These are phyloP conservation scores for Aphanocladium album DNA, from an alignment of 2,329 filamentous ascomycete genomes.

Conservation along the genomic window DNA sequence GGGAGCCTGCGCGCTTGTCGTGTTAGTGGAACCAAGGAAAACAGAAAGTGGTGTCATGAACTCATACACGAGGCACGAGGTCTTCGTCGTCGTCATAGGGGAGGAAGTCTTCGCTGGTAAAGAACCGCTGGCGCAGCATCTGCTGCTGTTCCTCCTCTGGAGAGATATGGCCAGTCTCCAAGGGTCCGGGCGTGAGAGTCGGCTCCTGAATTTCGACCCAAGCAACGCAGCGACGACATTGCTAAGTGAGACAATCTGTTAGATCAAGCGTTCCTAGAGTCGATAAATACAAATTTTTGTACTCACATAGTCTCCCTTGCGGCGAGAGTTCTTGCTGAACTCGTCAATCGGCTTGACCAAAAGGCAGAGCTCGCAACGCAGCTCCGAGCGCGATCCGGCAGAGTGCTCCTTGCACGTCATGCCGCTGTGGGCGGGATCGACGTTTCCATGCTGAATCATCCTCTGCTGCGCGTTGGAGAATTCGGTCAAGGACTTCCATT, in stretches of 20 bases:
- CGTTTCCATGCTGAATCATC: conserved; percentile 18
- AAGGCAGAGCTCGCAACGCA: conserved; percentile 28
- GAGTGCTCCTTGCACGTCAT: conserved; percentile 34
- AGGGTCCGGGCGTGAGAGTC: conserved; percentile 23
- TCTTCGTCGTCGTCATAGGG: not conserved
- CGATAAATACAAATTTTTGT: not conserved
- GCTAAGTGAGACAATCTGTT: conserved; percentile 18
- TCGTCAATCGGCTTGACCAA: conserved; percentile 22
- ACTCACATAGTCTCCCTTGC: conserved; percentile 27
- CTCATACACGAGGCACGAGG: not conserved
- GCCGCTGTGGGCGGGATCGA: conserved; percentile 28
- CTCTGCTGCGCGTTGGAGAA: conserved; percentile 31
- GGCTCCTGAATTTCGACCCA: conserved; percentile 34
- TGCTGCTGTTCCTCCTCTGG: conserved; percentile 22
- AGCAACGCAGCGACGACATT: conserved; percentile 29
- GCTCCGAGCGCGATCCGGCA: conserved; percentile 20
- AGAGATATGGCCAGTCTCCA: conserved; percentile 30
- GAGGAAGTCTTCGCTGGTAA: not conserved
- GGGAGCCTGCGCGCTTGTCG: conserved; percentile 24
- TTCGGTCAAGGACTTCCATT: conserved; percentile 21
- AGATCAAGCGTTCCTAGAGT: not conserved
- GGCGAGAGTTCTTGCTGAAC: conserved; percentile 27
- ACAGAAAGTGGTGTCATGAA: no score
- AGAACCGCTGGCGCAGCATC: not conserved
- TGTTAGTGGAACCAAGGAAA: conserved; percentile 14